Evolutionary conservation across 176 grass and related monocot genomes (phyloP), one percentile per base, ranked within the genome.

Genomic region (Ampelocalamus luodianensis): DNA sequence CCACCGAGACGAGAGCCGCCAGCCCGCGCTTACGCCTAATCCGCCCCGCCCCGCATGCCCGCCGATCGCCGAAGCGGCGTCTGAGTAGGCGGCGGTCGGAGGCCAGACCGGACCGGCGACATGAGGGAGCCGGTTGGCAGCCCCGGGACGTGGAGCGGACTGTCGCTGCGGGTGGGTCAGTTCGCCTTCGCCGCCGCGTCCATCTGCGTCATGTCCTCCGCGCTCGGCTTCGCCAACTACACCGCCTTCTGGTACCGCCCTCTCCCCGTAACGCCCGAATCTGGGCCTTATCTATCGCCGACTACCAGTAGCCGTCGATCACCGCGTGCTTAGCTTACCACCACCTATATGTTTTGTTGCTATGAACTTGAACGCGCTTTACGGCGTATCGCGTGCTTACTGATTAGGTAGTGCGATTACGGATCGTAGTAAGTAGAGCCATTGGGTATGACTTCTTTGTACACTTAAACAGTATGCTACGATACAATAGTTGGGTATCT

Each of bases 61-160:
- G 76, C 44, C 80, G 53, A 34, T n/a, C 72, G 49, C 59, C 82
- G 53, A 22, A 34, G 20, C 69, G 56, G 48, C 74, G 16, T 67
- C 69, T 90, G 80, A 87, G 42, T 23, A 67, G 79, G 56, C 40
- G 39, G 43, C 54, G 48, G 37, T 8, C 27, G 44, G 65, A 6
- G 71, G 59, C 23, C 16, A 11, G 71, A 42, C 39, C 45, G 74
- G 71, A 42, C 39, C 45, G 74, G 83, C 69, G 58, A 62, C 87
- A 95, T 95, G 91, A 79, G 77, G 86, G 83, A 85, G 80, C 37
- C 90, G 80, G 77, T 91, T 48, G 96, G 93, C 36, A 87, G 93
- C 85, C 96, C 96, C 71, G 96, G 96, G 56, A 92, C 96, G 67
- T 90, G 91, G 87, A 88, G 91, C 46, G 85, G 96, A 77, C 89